Conservation (phyloP, 768 basidiomycete species). For the Auriscalpium orientale region DNA sequence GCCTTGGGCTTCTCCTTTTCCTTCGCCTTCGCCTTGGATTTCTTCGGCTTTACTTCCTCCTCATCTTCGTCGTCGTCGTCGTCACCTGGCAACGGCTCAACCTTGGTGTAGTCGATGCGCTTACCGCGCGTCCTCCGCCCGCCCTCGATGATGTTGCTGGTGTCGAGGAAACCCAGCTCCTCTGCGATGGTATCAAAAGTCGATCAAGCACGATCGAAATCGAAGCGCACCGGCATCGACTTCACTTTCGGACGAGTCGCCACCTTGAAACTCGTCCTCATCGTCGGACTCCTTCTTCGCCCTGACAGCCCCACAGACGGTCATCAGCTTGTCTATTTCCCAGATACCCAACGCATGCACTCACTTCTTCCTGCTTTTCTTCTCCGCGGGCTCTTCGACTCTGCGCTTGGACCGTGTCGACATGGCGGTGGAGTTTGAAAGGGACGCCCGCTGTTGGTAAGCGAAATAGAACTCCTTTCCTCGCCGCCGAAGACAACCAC, state of each 20-base stretch:
- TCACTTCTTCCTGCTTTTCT: conserved; percentile 18
- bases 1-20: background rate
- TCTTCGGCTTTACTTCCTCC: conserved; percentile 37
- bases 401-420: conserved; percentile 22
- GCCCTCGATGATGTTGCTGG: conserved; percentile 11
- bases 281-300: conserved; percentile 10
- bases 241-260: conserved; percentile 14
- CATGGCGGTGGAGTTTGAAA: conserved; percentile 11
- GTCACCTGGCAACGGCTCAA: conserved; percentile 17
- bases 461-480: no score
- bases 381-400: conserved; percentile 27
- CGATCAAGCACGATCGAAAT: background rate
- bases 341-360: background rate
- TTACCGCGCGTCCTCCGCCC: conserved; percentile 23
- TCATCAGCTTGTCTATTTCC: background rate
- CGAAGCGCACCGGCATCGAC: conserved; percentile 18
- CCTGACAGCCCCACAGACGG: background rate
- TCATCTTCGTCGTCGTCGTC: conserved; percentile 39
- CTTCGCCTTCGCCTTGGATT: conserved; percentile 28
- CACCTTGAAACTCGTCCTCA: conserved; percentile 20
- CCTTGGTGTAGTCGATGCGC: conserved; percentile 23
- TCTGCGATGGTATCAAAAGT: conserved; percentile 7
- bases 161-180: conserved; percentile 19
- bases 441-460: background rate
- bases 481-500: no score